phyloP scores from a whole-genome alignment of 495 filamentous ascomycete genomes.

The Penicillium cinerascens region DNA sequence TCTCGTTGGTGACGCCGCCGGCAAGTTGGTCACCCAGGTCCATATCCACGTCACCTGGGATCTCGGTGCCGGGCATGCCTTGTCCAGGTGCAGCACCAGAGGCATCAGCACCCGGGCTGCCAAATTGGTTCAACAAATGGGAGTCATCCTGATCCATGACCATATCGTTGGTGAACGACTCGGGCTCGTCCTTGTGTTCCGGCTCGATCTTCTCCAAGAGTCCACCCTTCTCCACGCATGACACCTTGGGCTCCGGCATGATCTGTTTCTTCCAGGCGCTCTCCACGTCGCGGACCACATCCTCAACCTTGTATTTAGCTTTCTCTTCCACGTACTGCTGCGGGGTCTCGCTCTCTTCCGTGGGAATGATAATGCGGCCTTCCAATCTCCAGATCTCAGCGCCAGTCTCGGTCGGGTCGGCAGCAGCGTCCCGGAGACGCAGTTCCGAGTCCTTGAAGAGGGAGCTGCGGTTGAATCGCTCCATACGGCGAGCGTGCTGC shows the following conservation, averaged over 20 bases:
- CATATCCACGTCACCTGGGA: conserved; percentile 39
- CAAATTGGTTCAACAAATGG: conserved; percentile 62
- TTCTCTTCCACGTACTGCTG: conserved; percentile 39
- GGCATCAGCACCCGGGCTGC: conserved; percentile 46
- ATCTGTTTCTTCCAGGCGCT: conserved; percentile 52
- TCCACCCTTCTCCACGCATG: conserved; percentile 68
- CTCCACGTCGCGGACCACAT: conserved; percentile 58
- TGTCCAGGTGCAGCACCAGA: conserved; percentile 28
- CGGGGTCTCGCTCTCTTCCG: conserved; percentile 49
- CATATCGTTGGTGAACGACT: conserved; percentile 53
- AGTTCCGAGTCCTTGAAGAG: conserved; percentile 61
- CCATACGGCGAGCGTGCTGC: conserved; percentile 69
- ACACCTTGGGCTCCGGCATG: conserved; percentile 56
- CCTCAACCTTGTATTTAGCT: conserved; percentile 54
- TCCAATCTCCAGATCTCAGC: conserved; percentile 63
- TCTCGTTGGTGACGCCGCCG: conserved; percentile 34
- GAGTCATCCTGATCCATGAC: conserved; percentile 61
- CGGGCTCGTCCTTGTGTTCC: conserved; percentile 32
- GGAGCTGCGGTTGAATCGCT: conserved; percentile 65
- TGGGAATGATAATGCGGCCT: conserved; percentile 46
- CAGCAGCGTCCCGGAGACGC: conserved; percentile 48
- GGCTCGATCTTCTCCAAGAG: conserved; percentile 59
- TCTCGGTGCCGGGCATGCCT: conserved; percentile 13
- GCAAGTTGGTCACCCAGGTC: conserved; percentile 36
- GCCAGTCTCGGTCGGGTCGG: conserved; percentile 50